Evolutionary conservation across 148 eudicot species (phyloP), one percentile per base, ranked within the genome.

Genomic region (Vaccinium darrowii): DNA sequence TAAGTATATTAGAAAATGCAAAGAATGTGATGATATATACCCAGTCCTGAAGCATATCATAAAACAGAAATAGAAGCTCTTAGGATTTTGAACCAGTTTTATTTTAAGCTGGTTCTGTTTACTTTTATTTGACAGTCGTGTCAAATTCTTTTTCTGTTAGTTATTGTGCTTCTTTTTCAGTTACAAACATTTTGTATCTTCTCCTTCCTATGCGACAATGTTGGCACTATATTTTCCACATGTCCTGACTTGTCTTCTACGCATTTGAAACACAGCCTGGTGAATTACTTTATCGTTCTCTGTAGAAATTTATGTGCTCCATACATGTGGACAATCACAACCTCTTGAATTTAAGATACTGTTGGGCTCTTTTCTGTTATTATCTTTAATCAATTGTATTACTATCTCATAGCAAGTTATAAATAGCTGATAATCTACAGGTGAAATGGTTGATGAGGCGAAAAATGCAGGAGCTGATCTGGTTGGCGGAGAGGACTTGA

Each of bases 391-490:
- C 62, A 19, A 13, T 9, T 83, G 14, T 56, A 78, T 30, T 84
- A 36, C 14, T 65, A 51, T 79, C 19, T 65, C 36, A 13, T 60
- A 6, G 52, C 75, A 78, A 67, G 60, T 79, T 87, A 21, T 85
- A 8, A 39, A 27, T 69, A 69, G 43, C 77, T 82, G 25, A 23
- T 76, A 53, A 78, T 86, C 77, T 87, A 84, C 88, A 96, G 99
- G 99, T 85, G 99, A 96, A 84, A 94, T 91, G 89, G 87, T 94
- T 52, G 99, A 96, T 81, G 98, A 96, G 86, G 99, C 99, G 83
- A 94, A 92, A 89, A 93, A 88, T 86, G 98, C 99, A 14, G 99
- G 99, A 88, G 99, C 99, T 23, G 99, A 96, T 91, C 51, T 96
- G 50, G 97, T 94, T 81, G 99, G 99, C 73, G 99, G 99, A 85